Conservation (phyloP, 441 rosid species). For the Brassica hybrid region DNA sequence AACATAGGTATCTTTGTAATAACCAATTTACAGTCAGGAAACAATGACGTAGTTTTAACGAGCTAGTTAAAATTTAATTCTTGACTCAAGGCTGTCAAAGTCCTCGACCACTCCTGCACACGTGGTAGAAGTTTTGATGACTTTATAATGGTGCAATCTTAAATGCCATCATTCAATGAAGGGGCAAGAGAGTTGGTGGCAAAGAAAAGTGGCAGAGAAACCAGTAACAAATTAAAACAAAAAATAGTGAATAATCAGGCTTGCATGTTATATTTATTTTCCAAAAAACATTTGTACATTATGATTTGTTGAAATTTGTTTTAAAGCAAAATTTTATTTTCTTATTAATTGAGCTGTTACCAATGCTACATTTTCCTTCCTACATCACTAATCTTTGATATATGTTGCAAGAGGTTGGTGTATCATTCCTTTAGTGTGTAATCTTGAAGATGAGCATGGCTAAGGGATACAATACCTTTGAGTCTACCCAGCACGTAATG, state of each 20-base stretch:
- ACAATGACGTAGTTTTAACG: conserved; percentile 26
- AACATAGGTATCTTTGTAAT: background rate
- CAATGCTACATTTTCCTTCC: background rate
- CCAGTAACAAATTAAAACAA: background rate
- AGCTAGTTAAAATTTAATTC: conserved; percentile 1
- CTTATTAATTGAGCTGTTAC: background rate
- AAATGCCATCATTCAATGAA: background rate
- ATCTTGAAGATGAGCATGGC: background rate
- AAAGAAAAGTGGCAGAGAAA: background rate
- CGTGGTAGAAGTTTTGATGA: conserved; percentile 7
- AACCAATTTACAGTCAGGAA: background rate
- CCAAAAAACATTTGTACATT: background rate
- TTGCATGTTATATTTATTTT: background rate
- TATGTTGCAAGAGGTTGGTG: background rate
- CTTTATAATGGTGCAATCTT: background rate
- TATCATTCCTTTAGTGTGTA: background rate
- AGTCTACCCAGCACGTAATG: background rate
- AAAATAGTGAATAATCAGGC: background rate
- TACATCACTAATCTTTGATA: background rate
- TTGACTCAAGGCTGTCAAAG: conserved; percentile 29
- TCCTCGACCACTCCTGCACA: conserved; percentile 29
- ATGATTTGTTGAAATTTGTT: background rate
- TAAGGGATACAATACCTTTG: background rate
- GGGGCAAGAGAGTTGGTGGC: background rate
- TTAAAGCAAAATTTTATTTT: background rate